A percentile compares a stretch with the other conserved stretches of the same genome.
phyloP scores from a whole-genome alignment of 306 rosid genomes.

The Dalbergia cultrata region DNA sequence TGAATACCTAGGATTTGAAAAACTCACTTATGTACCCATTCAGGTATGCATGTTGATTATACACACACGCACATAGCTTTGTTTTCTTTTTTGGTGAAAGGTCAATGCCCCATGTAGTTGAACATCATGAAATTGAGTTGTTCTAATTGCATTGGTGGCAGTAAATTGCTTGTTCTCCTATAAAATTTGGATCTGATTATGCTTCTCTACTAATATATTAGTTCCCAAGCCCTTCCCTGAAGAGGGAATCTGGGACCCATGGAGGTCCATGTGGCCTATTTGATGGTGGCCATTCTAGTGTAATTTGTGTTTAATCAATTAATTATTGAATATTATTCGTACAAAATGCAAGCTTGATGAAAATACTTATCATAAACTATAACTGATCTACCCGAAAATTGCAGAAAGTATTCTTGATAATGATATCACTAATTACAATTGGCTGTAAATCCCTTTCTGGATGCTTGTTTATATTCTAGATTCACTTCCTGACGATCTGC shows the following conservation, averaged over 20 bases:
- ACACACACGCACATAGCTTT: background rate
- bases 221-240: conserved; percentile 5
- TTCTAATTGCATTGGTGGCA: conserved; percentile 29
- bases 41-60: conserved; percentile 66
- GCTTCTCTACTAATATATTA: conserved; percentile 25
- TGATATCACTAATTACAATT: conserved; percentile 1
- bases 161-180: conserved; percentile 20
- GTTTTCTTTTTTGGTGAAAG: background rate
- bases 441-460: conserved; percentile 16
- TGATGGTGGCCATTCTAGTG: background rate
- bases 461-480: conserved; percentile 2
- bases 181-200: conserved; percentile 21
- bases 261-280: conserved; percentile 11
- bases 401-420: conserved; percentile 1
- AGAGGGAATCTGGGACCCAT: background rate
- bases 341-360: background rate
- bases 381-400: background rate
- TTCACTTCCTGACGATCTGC: conserved; percentile 36
- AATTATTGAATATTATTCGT: background rate
- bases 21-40: conserved; percentile 88
- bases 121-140: conserved; percentile 26
- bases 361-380: background rate
- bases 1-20: conserved; percentile 86
- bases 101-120: conserved; percentile 4
- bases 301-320: conserved; percentile 11